Evolutionary conservation across 805 yeast species (phyloP).

Genomic region (Hanseniaspora opuntiae): DNA sequence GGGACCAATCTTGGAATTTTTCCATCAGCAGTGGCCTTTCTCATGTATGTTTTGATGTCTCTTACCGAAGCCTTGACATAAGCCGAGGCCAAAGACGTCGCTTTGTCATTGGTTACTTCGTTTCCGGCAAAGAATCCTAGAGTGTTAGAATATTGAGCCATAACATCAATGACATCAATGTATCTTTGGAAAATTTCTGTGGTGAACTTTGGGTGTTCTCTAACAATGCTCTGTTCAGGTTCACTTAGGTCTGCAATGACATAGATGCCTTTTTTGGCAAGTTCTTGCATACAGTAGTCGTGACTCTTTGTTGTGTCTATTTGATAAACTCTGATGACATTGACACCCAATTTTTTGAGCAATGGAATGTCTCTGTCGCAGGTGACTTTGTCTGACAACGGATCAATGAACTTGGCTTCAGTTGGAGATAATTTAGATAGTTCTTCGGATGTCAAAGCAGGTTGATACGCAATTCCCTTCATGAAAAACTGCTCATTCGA

Average conservation of each 20-base stretch:
- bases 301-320: slow-evolving; percentile 62
- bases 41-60: slow-evolving; percentile 69
- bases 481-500: slow-evolving; percentile 75
- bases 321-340: slow-evolving; percentile 76
- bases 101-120: slow-evolving; percentile 76
- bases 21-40: slow-evolving; percentile 18
- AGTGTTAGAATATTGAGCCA: slow-evolving; percentile 64
- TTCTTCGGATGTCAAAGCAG: slow-evolving; percentile 17
- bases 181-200: slow-evolving; percentile 60
- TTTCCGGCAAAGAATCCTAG: slow-evolving; percentile 96
- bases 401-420: slow-evolving; percentile 42
- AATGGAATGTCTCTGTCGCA: slow-evolving; percentile 81
- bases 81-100: slow-evolving; percentile 82
- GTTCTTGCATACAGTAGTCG: slow-evolving; percentile 59
- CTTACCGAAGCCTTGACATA: slow-evolving; percentile 93
- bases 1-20: slow-evolving; percentile 63
- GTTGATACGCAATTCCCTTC: slow-evolving; percentile 81
- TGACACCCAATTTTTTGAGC: slow-evolving; percentile 51
- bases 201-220: slow-evolving; percentile 71
- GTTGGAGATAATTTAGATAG: slow-evolving; percentile 6
- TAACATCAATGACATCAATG: slow-evolving; percentile 65
- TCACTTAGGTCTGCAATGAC: slow-evolving; percentile 82
- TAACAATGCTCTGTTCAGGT: slow-evolving; percentile 63
- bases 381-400: slow-evolving; percentile 53
- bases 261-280: slow-evolving; percentile 78